Percentiles rank a stretch among this genome's conserved stretches.
These are phyloP conservation scores for Podospora australis DNA, from an alignment of 495 filamentous ascomycete species.

Conservation along the genomic window DNA sequence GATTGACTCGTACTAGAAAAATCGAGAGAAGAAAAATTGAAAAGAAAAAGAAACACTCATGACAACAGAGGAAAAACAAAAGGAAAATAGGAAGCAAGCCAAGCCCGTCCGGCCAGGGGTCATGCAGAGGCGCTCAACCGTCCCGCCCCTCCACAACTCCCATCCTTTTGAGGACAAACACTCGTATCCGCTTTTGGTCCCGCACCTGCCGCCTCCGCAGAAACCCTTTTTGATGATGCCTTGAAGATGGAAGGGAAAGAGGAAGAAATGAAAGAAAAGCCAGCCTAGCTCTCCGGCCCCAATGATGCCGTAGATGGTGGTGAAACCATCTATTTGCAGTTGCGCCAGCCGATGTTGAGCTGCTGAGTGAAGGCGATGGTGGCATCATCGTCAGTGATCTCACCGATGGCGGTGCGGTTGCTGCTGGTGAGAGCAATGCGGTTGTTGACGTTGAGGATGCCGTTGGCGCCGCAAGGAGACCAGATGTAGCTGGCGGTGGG, in stretches of 20 bases:
- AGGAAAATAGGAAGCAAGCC: conserved; percentile 1
- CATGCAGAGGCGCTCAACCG: conserved; percentile 7
- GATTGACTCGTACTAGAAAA: conserved; percentile 28
- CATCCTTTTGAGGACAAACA: background rate
- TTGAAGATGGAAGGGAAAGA: conserved; percentile 1
- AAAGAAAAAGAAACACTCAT: background rate
- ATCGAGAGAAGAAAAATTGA: conserved; percentile 7
- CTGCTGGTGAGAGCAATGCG: conserved; percentile 44
- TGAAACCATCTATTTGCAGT: conserved; percentile 30
- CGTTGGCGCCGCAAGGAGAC: conserved; percentile 49
- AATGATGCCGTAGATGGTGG: conserved; percentile 2
- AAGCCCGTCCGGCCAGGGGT: background rate
- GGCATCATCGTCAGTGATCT: conserved; percentile 51
- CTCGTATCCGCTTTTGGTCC: conserved; percentile 13
- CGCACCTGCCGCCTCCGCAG: conserved; percentile 10
- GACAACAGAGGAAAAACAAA: background rate
- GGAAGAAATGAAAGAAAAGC: conserved; percentile 5
- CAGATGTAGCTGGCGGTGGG: conserved; percentile 49
- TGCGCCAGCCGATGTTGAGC: conserved; percentile 46
- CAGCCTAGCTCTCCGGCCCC: background rate
- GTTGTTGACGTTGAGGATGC: conserved; percentile 57
- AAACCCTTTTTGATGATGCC: background rate
- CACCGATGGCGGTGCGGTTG: conserved; percentile 38
- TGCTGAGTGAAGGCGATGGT: conserved; percentile 51
- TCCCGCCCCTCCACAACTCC: conserved; percentile 5